Evolutionary conservation across 2,329 filamentous ascomycete species (phyloP).

Genomic region (Stachybotrys echinatus): DNA sequence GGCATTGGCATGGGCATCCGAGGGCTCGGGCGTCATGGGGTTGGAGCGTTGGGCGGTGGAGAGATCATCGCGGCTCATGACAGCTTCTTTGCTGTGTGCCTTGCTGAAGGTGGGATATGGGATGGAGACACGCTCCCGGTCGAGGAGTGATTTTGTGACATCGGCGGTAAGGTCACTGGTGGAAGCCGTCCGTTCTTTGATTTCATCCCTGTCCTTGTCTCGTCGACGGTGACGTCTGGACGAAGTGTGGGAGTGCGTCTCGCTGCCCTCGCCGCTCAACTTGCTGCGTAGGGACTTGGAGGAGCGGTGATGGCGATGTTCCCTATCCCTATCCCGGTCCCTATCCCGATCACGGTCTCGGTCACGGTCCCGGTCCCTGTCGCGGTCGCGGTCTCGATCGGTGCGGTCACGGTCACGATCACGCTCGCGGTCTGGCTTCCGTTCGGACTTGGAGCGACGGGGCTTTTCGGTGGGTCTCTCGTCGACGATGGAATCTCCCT

Average conservation of each 20-base stretch:
- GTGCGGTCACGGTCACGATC: slow-evolving; percentile 25
- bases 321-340: slow-evolving; percentile 11
- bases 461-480: slow-evolving; percentile 34
- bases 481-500: slow-evolving; percentile 30
- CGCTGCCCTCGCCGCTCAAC: slow-evolving; percentile 32
- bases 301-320: slow-evolving; percentile 32
- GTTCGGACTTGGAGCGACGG: slow-evolving; percentile 32
- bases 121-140: slow-evolving; percentile 45
- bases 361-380: slow-evolving; percentile 24
- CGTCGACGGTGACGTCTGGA: slow-evolving; percentile 24
- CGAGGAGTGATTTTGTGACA: slow-evolving; percentile 28
- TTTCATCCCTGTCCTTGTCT: slow-evolving; percentile 27
- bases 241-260: slow-evolving; percentile 32
- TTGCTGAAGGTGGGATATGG: slow-evolving; percentile 85
- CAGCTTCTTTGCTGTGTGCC: slow-evolving; percentile 82
- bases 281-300: slow-evolving; percentile 36
- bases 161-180: slow-evolving; percentile 47
- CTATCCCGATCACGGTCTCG: slow-evolving; percentile 12
- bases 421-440: no score
- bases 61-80: slow-evolving; percentile 57
- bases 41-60: slow-evolving; percentile 28
- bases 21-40: slow-evolving; percentile 64
- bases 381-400: slow-evolving; percentile 21
- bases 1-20: slow-evolving; percentile 38
- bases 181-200: slow-evolving; percentile 22